A percentile compares a stretch with the other conserved stretches of the same genome.
phyloP scores from a whole-genome alignment of 108 stramenopile species.

The Cyclotella choctawhatcheeana region DNA sequence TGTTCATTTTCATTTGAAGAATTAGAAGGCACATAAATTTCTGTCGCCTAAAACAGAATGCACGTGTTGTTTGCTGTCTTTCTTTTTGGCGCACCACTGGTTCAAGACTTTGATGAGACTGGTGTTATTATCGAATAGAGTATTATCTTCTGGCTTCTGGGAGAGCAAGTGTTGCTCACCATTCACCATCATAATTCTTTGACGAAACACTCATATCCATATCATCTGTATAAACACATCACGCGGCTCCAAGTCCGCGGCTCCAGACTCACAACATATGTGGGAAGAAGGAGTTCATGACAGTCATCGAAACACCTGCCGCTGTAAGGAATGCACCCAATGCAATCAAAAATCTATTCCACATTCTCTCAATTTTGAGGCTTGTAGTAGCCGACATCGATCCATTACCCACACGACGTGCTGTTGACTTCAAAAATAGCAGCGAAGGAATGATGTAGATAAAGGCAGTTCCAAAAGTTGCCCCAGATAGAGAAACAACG shows the following conservation, averaged over 20 bases:
- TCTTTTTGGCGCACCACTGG: too few species aligned
- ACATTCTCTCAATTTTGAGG: slow-evolving; percentile 53
- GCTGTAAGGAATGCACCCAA: slow-evolving; percentile 60
- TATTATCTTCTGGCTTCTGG: too few species aligned
- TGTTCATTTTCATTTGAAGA: too few species aligned
- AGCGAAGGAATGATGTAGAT: slow-evolving; percentile 91
- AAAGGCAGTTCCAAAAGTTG: slow-evolving; percentile 82
- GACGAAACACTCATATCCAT: not conserved
- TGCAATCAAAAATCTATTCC: slow-evolving; percentile 61
- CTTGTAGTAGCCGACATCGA: slow-evolving; percentile 10
- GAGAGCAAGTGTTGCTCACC: too few species aligned
- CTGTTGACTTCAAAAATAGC: slow-evolving; percentile 63
- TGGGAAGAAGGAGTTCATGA: slow-evolving; percentile 68
- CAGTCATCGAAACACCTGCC: slow-evolving; percentile 56
- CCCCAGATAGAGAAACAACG: slow-evolving; percentile 88
- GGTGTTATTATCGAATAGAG: too few species aligned
- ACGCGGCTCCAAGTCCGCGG: too few species aligned
- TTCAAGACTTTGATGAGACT: too few species aligned
- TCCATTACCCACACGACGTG: slow-evolving; percentile 32
- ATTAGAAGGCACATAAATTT: too few species aligned
- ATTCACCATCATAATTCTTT: not conserved
- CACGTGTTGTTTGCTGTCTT: too few species aligned
- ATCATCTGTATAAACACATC: not conserved
- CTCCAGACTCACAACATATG: slow-evolving; percentile 61
- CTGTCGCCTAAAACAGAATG: too few species aligned